Evolutionary conservation across 768 basidiomycete species (phyloP), one percentile per base, ranked within the genome.

Genomic region (Pholiota microspora): DNA sequence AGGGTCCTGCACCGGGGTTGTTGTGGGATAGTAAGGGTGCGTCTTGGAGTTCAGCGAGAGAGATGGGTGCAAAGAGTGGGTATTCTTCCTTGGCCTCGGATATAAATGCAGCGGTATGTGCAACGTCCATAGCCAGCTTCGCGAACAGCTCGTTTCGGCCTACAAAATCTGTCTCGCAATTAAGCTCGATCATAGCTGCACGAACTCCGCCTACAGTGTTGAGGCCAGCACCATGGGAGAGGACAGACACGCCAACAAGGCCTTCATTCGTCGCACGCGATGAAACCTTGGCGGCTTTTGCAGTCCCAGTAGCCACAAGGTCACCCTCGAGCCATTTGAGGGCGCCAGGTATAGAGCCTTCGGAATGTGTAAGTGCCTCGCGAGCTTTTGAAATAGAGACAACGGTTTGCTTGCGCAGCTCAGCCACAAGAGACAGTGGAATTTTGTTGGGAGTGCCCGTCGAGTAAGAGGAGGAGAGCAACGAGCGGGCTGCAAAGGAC

Each of bases 111-210:
- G 87, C 84, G 1, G 91, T 93, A 61, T 90, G 86, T 13, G 92
- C 88, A 60, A 97, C 86, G 62, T 92, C 85, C 35, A 79, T 77
- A 10, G 89, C 88, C 34, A 95, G 80, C 51, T 78, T 77, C 13
- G 83, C 77, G 63, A 98, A 98, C 10, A 93, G 75, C 54, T 87
- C 82, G 62, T 92, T 95, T 59, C 91, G 74, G 21, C 86, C 92
- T 25, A 98, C 95, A 67, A 97, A 98, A 73, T 98, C 95, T 49
- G 95, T 97, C 74, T 98, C 95, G 74, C 95, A 98, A 62, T 92
- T 92, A 57, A 97, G 76, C 70, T 98, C 95, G 53, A 98, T 75
- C 81, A 97, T 89, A 16, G 88, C 85, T 9, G 89, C 93, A 32
- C 91, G 82, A 31, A 90, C 71, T 34, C 81, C 77, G 1, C 77